A percentile compares a stretch with the other conserved stretches of the same genome.
Evolutionary conservation across 2,329 filamentous ascomycete species (phyloP).

Genomic region (Exophiala sp.): DNA sequence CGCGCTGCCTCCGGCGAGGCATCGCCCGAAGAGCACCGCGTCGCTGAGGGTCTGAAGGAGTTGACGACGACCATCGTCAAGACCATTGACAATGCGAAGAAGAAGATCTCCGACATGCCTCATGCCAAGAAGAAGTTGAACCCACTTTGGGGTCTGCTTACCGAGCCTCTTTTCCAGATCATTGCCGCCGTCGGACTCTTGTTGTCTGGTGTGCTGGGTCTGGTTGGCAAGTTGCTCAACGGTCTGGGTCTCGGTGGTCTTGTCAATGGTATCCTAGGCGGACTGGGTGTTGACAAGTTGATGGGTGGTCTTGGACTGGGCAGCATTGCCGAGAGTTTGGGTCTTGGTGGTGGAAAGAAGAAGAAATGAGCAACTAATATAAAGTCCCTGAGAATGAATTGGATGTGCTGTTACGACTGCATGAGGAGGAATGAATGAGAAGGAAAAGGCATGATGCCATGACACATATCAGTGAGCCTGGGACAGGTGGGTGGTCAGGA

Average conservation of each 20-base stretch:
- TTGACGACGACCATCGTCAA: conserved; percentile 75
- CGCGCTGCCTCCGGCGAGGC: conserved; percentile 72
- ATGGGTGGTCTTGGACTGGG: conserved; percentile 68
- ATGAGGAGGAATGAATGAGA: too few relatives aligned
- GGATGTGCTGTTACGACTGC: too few relatives aligned
- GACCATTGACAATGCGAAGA: conserved; percentile 83
- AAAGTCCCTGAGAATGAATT: too few relatives aligned
- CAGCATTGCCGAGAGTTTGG: conserved; percentile 47
- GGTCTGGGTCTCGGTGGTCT: conserved; percentile 79
- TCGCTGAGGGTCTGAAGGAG: conserved; percentile 81
- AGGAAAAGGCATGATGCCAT: too few relatives aligned
- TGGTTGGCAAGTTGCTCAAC: conserved; percentile 76
- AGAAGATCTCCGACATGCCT: conserved; percentile 85
- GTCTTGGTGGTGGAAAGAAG: conserved; percentile 53
- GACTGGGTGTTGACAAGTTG: conserved; percentile 71
- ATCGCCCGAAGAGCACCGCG: conserved; percentile 75
- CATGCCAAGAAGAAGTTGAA: conserved; percentile 94
- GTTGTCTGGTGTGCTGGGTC: conserved; percentile 74
- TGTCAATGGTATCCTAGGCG: conserved; percentile 73
- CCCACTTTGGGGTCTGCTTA: conserved; percentile 78
- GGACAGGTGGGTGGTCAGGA: too few relatives aligned
- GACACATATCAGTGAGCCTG: too few relatives aligned
- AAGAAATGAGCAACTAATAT: conserved; percentile 41
- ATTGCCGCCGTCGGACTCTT: conserved; percentile 82
- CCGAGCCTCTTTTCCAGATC: conserved; percentile 88